These are phyloP conservation scores for Austropuccinia psidii DNA, from an alignment of 1,284 basidiomycete species.

Conservation along the genomic window DNA sequence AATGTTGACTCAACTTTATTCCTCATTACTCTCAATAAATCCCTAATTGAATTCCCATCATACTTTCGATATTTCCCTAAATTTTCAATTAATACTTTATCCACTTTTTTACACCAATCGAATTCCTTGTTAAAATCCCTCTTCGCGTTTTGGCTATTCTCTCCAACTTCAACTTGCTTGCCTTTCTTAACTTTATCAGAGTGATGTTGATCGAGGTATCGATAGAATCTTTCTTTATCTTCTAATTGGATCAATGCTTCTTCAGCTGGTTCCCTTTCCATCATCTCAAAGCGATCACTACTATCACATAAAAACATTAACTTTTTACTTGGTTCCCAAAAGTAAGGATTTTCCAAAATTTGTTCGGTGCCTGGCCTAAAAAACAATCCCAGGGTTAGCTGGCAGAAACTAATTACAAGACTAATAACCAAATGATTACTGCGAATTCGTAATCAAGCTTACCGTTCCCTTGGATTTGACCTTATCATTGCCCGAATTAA, in stretches of 20 bases:
- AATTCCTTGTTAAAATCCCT: background rate
- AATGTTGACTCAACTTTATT: constrained; percentile 64
- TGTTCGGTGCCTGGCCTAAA: constrained; percentile 74
- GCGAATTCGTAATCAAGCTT: constrained; percentile 43
- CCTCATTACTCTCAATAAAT: constrained; percentile 79
- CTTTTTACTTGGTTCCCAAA: constrained; percentile 81
- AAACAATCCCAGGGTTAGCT: background rate
- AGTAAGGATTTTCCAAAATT: constrained; percentile 86
- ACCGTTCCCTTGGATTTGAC: constrained; percentile 65
- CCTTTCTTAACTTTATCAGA: background rate
- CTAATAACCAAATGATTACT: background rate
- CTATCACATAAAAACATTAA: constrained; percentile 91
- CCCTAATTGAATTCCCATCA: constrained; percentile 79
- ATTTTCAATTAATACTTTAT: constrained; percentile 83
- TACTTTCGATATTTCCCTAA: constrained; percentile 96
- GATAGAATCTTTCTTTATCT: constrained; percentile 43
- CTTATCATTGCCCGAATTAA: constrained; percentile 69
- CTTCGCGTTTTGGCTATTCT: constrained; percentile 62
- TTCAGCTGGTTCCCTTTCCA: constrained; percentile 84
- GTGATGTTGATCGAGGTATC: constrained; percentile 2
- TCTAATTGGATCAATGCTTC: constrained; percentile 69
- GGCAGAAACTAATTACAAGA: background rate
- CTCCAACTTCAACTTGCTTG: constrained; percentile 50
- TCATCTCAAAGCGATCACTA: constrained; percentile 94
- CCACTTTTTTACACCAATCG: constrained; percentile 79